Evolutionary conservation across 495 filamentous ascomycete species (phyloP).

Genomic region (Talaromyces stipitatus): DNA sequence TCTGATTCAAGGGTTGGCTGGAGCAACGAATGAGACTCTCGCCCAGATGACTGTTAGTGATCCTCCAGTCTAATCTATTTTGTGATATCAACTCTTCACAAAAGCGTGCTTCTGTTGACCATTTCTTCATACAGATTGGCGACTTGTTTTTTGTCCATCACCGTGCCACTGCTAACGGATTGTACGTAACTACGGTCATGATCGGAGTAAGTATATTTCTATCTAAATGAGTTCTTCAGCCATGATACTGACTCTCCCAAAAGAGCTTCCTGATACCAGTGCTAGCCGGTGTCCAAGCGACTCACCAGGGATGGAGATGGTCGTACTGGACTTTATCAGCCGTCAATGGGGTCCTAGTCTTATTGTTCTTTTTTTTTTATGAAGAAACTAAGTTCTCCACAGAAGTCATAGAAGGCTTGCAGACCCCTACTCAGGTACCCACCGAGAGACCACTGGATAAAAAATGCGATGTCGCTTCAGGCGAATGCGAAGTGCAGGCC

Average conservation of each 20-base stretch:
- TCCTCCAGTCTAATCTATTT: no score
- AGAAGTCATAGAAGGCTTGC: conserved; percentile 12
- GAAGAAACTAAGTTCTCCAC: conserved; percentile 30
- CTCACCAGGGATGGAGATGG: conserved; percentile 22
- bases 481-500: neutral
- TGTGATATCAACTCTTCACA: neutral
- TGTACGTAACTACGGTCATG: conserved; percentile 29
- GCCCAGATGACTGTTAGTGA: conserved; percentile 26
- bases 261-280: conserved; percentile 30
- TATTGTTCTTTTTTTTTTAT: conserved; percentile 21
- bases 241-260: neutral
- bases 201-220: conserved; percentile 20
- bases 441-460: neutral
- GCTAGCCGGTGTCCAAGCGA: conserved; percentile 26
- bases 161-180: conserved; percentile 26
- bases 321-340: conserved; percentile 25
- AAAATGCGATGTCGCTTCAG: neutral
- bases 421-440: conserved; percentile 3
- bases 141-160: conserved; percentile 34
- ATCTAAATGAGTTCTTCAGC: neutral
- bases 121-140: conserved; percentile 21
- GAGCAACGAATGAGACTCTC: conserved; percentile 28
- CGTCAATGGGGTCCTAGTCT: conserved; percentile 18
- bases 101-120: neutral
- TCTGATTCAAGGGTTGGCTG: conserved; percentile 23